Base-by-base conservation (phyloP, 2,329 filamentous ascomycete species). In the Amylocarpus encephaloides region DNA sequence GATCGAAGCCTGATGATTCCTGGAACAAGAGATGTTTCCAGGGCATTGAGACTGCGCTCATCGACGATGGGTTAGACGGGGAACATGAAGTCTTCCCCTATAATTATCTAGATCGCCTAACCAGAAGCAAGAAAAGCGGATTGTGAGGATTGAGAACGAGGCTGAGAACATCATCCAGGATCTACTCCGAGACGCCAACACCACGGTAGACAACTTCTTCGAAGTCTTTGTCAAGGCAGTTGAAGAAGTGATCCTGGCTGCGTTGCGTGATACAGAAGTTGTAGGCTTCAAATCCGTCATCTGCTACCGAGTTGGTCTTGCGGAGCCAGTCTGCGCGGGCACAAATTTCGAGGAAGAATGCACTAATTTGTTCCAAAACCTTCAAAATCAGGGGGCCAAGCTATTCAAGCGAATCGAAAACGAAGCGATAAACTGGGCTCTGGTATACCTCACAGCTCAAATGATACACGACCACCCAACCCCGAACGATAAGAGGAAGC, bases 231-330 rank as follows among this genome's bases (percentile, higher is more conserved):
- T 64, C 69, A 9, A 57, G 7, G 9, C 13, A n/a, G 40, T 48
- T 29, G 22, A 10, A 13, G 26, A 62, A n/a, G 67, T 72, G 19
- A 82, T 93, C 33, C 63, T 69, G 10, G 67, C 73, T 1, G 76
- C 79, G 2, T 73, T 90, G 22, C 70, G 73, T 0, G 83, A 93
- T 61, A 70, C 78, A 0, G 76, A 83, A 15, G 82, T 94, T 1
- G 86, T 80, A 1, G 88, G 79, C 2, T 94, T 94, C 75, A 93
- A 94, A 67, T 87, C 83, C 1, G 81, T 91, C 43, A 80, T 94
- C 49, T 92, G 88, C 68, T 93, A 93, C 65, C 78, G 88, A 12
- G 87, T 83, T 0, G 88, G 88, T 0, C 72, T 91, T 5, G 77
- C 79, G 35, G 72, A 92, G 13, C 63, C 53, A 13, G 45, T 47